Base-by-base conservation (phyloP, 2,329 filamentous ascomycete species). In the Ceratocystis albifundus region DNA sequence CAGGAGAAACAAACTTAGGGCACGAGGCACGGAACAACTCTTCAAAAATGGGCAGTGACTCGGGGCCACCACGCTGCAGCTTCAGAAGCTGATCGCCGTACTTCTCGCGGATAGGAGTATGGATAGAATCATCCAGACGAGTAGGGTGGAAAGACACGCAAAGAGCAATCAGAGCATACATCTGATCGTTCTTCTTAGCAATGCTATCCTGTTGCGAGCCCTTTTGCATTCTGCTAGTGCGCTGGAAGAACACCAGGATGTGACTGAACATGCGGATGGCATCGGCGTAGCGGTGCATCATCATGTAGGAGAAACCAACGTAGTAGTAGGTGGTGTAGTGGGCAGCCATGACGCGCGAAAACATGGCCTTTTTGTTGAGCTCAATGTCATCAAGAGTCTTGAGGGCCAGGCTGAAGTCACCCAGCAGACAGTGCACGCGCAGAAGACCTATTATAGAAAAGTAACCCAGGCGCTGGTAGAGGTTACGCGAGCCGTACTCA, bases 321-420 rank as follows among this genome's bases (percentile, higher is more conserved):
- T 97, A 97, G 86, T 99, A 99, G 85, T 97, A 99, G 71, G 94
- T 99, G 71, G 93, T 96, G 81, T 97, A 97, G 82, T 99, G 94
- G 67, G 94, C 94, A 65, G 94, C 93, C 94, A 99, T 97, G 76
- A 99, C 94, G 71, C 94, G 90, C 70, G 94, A 93, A 76, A 99
- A 99, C 90, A 97, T 97, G 77, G 94, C 92, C 83, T 97, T 97
- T 84, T 99, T 99, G 84, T 97, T 99, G 74, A 99, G 87, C 84
- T 99, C 94, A 74, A 99, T 97, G 76, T 97, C 93, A 76, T 99
- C 94, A 71, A 99, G 88, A 45, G 94, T 99, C 86, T 97, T 99
- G 74, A 99, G 86, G 63, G 94, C 94, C 70, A 99, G 86, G 79
- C 90, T 96, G 80, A 99, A 99, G 80, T 99, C 94, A 72, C 94